phyloP scores from a whole-genome alignment of 73 alveolate genomes.

The Stentor roeselii region DNA sequence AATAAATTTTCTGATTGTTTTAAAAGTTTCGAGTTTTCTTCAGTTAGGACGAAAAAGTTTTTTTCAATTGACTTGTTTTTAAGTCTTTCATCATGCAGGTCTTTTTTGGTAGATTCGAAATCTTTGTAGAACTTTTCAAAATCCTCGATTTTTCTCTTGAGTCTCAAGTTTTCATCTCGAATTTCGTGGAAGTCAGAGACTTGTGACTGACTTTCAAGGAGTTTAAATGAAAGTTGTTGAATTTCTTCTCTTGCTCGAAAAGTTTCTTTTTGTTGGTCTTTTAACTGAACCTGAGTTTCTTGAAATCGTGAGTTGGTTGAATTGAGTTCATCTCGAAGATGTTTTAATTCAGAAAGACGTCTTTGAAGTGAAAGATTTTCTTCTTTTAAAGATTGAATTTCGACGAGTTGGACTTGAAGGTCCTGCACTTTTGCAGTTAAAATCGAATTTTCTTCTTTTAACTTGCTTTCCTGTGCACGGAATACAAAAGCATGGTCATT shows the following conservation, averaged over 20 bases:
- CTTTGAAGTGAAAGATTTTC: not conserved
- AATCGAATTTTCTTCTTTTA: not conserved
- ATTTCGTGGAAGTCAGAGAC: no score
- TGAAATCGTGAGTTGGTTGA: no score
- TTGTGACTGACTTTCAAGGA: no score
- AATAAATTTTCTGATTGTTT: not conserved
- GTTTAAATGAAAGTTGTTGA: not conserved
- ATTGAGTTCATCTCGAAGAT: no score
- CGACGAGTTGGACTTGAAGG: not conserved
- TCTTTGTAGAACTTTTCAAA: not conserved
- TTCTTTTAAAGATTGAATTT: not conserved
- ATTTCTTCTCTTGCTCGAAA: not conserved
- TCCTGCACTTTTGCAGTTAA: not conserved
- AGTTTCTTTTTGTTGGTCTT: not conserved
- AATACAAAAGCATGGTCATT: no score
- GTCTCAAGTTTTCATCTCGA: no score
- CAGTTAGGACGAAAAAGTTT: not conserved
- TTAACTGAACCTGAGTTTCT: not conserved
- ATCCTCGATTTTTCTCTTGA: no score
- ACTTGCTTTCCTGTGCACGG: not conserved
- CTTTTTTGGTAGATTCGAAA: not conserved
- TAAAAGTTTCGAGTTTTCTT: not conserved
- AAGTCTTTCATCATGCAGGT: not conserved
- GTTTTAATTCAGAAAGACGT: no score
- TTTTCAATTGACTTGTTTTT: not conserved